Evolutionary conservation across 805 yeast genomes (phyloP).

Genomic region (Clavispora fructus): DNA sequence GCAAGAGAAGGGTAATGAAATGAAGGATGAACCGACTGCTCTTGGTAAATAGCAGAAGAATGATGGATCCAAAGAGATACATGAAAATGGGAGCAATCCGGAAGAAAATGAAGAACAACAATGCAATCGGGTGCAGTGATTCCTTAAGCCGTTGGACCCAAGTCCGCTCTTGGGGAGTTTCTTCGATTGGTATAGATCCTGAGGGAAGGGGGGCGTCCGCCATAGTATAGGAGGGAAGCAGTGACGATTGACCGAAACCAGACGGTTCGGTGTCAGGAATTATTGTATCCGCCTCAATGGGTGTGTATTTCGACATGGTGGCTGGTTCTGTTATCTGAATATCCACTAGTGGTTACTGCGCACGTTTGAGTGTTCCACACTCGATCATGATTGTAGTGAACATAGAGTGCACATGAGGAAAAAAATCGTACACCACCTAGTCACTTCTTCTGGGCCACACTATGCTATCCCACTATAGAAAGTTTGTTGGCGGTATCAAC

Average conservation of each 20-base stretch:
- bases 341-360: background rate
- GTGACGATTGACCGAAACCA: background rate
- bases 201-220: background rate
- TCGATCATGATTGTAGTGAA: background rate
- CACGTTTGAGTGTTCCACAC: background rate
- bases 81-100: constrained; percentile 58
- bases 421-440: background rate
- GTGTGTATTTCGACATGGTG: constrained; percentile 19
- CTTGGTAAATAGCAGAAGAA: constrained; percentile 42
- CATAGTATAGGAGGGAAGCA: background rate
- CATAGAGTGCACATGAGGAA: background rate
- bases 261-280: background rate
- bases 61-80: constrained; percentile 66
- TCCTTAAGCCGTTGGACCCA: constrained; percentile 42
- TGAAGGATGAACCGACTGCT: constrained; percentile 53
- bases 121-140: constrained; percentile 81
- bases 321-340: background rate
- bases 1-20: constrained; percentile 70
- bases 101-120: constrained; percentile 57
- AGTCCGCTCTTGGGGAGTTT: constrained; percentile 15
- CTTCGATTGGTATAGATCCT: background rate
- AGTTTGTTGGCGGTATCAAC: constrained; percentile 32
- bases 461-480: constrained; percentile 20
- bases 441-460: background rate
- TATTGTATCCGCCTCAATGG: constrained; percentile 26